Base-by-base conservation (phyloP, 106 monocot species). In the Agapanthus africanus region DNA sequence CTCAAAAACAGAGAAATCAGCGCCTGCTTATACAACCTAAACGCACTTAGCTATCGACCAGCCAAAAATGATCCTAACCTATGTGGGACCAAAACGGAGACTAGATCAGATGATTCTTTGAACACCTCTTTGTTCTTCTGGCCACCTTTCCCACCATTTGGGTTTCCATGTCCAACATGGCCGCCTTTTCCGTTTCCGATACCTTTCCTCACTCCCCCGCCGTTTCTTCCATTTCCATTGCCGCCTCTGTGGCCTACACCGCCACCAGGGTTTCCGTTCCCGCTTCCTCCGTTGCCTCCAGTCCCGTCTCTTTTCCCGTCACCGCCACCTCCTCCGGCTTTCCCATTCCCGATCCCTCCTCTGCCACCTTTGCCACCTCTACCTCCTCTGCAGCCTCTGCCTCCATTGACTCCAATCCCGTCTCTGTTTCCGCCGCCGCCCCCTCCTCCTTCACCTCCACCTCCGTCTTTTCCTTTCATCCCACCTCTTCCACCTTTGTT, bases 121-220 rank as follows among this genome's bases (percentile, higher is more conserved):
- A 80, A 80, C 50, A 69, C 90, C 6, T 79, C 90, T 4, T 70
- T 91, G 68, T 95, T 95, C 80, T 91, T 91, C 30, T 97, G 95
- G 86, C 90, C 93, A 46, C 90, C 86, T 14, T 86, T 84, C 59
- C 69, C 74, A 22, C 79, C 83, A 6, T 83, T 81, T 77, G 34
- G 54, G 1, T 78, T 83, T 57, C 72, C 83, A 6, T 88, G 84
- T 79, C 81, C 77, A 18, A 42, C 69, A 40, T 77, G 75, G 77
- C 82, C 83, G 11, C 74, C 72, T n/a, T 56, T 80, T 71, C 67
- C 66, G 2, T 34, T 54, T 18, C 75, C 82, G 3, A 67, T 81
- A 31, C 28, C 81, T 5, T 18, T 79, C 15, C 82, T 78, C 14
- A 63, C 63, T 44, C 83, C 75, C 38, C 69, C 71, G 39, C 10